Conservation (phyloP, 2,329 filamentous ascomycete species). For the Diaporthe helianthi region DNA sequence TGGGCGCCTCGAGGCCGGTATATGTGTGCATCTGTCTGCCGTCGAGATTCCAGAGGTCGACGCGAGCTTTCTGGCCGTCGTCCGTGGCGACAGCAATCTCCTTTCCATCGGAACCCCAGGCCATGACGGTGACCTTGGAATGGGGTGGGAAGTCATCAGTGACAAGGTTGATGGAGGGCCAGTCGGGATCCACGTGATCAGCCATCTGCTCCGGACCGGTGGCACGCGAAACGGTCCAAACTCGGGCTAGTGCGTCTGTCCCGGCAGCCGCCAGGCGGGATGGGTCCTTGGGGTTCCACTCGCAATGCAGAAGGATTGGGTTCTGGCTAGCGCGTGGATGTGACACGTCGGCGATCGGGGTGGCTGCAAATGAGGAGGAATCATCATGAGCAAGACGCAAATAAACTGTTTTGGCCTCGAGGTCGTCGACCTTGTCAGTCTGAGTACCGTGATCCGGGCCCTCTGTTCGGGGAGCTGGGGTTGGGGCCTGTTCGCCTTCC, state of each 20-base stretch:
- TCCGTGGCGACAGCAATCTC: constrained; percentile 66
- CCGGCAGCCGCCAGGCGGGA: constrained; percentile 71
- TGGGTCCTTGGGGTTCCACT: constrained; percentile 72
- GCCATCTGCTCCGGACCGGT: constrained; percentile 53
- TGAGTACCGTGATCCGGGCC: constrained; percentile 71
- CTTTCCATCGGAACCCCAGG: constrained; percentile 65
- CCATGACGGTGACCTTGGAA: constrained; percentile 64
- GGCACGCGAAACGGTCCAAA: constrained; percentile 69
- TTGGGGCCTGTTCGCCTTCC: constrained; percentile 62
- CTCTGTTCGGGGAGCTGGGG: constrained; percentile 62
- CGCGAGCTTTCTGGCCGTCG: constrained; percentile 56
- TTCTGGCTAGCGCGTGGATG: constrained; percentile 53
- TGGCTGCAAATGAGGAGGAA: constrained; percentile 46
- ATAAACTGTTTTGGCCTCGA: constrained; percentile 66
- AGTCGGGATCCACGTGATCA: constrained; percentile 54
- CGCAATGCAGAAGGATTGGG: constrained; percentile 71
- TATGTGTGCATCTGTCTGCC: constrained; percentile 60
- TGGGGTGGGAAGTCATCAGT: constrained; percentile 60
- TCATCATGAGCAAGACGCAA: constrained; percentile 60
- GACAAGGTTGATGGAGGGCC: constrained; percentile 56
- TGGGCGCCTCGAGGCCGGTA: constrained; percentile 65
- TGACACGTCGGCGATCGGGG: constrained; percentile 45
- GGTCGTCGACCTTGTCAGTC: constrained; percentile 68
- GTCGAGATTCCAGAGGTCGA: constrained; percentile 63
- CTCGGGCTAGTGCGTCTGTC: constrained; percentile 73